Evolutionary conservation across 148 eudicot species (phyloP).

Genomic region (Fagopyrum tataricum): DNA sequence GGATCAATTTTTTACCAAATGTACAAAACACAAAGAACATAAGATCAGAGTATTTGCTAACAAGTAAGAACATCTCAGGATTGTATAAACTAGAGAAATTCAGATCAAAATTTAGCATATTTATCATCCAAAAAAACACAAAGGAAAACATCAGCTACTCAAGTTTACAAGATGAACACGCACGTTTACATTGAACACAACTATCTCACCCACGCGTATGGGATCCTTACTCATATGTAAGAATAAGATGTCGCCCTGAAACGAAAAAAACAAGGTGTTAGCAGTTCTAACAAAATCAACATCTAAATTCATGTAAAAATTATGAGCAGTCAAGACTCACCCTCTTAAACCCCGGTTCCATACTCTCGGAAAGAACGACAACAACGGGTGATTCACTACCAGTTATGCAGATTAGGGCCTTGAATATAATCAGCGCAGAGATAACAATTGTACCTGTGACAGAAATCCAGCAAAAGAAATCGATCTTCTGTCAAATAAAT

Average conservation of each 20-base stretch:
- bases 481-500: no score
- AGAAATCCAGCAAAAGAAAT: neutral
- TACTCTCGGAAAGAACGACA: constrained; percentile 10
- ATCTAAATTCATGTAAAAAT: neutral
- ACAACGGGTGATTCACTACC: constrained; percentile 13
- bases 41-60: no score
- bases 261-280: neutral
- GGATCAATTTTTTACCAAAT: no score
- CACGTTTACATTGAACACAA: constrained; percentile 72
- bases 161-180: constrained; percentile 15
- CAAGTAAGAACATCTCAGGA: no score
- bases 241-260: constrained; percentile 79
- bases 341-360: constrained; percentile 4
- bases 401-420: neutral
- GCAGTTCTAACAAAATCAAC: neutral
- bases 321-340: neutral
- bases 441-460: neutral
- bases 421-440: neutral
- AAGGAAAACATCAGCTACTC: neutral
- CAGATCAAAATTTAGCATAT: neutral
- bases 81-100: no score
- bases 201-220: constrained; percentile 75
- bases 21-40: no score
- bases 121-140: neutral
- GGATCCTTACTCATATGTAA: constrained; percentile 67